Conservation (phyloP, 352 stramenopile species). For the Phytophthora sp. region DNA sequence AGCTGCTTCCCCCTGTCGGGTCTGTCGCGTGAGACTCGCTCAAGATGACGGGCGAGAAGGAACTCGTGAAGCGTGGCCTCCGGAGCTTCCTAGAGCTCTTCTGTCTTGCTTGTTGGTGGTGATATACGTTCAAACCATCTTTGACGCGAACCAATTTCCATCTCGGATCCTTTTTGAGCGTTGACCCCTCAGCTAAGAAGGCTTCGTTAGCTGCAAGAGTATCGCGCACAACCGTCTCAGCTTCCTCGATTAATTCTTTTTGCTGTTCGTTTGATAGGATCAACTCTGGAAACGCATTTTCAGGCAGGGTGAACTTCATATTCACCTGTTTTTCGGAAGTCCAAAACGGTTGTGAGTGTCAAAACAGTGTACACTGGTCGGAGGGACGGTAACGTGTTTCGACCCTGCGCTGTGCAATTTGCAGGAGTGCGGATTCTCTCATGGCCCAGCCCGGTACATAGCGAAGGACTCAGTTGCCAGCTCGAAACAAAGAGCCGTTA, state of each 20-base stretch:
- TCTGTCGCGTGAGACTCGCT: neutral
- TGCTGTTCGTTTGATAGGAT: neutral
- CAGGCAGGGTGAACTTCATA: constrained; percentile 5
- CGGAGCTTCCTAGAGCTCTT: neutral
- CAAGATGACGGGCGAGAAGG: neutral
- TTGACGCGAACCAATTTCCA: constrained; percentile 3
- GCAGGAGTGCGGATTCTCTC: no score
- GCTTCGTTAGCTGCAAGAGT: constrained; percentile 1
- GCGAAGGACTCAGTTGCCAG: neutral
- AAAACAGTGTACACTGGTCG: no score
- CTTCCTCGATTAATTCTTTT: constrained; percentile 7
- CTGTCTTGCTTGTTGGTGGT: neutral
- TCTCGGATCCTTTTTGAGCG: neutral
- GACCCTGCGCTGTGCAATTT: no score
- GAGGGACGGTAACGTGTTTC: no score
- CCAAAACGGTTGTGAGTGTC: neutral
- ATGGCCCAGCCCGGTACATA: no score
- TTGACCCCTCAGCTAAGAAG: neutral
- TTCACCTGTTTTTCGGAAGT: neutral
- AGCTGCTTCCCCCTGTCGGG: neutral
- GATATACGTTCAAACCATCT: constrained; percentile 3
- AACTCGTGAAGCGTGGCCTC: neutral
- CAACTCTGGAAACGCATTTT: neutral
- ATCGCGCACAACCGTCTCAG: neutral
- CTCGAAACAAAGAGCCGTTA: constrained; percentile 2